phyloP scores from a whole-genome alignment of 1,139 yeast genomes.

The Meyerozyma guilliermondii region DNA sequence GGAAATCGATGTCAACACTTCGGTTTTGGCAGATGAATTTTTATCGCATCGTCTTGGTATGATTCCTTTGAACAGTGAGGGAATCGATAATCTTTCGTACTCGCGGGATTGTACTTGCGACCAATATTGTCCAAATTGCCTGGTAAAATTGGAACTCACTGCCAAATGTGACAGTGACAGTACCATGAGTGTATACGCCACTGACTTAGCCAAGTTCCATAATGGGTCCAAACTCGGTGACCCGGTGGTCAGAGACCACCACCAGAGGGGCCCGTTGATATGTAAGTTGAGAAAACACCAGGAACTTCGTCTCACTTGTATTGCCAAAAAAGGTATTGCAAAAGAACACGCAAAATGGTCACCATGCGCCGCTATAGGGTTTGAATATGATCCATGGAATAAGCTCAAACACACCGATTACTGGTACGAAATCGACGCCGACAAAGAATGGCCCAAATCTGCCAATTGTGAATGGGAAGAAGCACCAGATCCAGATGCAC shows the following conservation, averaged over 20 bases:
- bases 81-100: slow-evolving; percentile 73
- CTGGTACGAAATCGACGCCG: slow-evolving; percentile 92
- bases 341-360: slow-evolving; percentile 99
- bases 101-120: slow-evolving; percentile 97
- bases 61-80: slow-evolving; percentile 80
- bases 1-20: slow-evolving; percentile 87
- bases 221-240: slow-evolving; percentile 58
- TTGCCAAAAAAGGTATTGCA: slow-evolving; percentile 96
- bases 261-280: slow-evolving; percentile 76
- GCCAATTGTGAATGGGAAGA: slow-evolving; percentile 95
- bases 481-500: slow-evolving; percentile 84
- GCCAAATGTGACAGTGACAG: slow-evolving; percentile 88
- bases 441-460: slow-evolving; percentile 88
- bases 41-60: slow-evolving; percentile 90
- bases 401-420: slow-evolving; percentile 91
- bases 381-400: slow-evolving; percentile 99
- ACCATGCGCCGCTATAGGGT: slow-evolving; percentile 95
- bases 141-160: slow-evolving; percentile 78
- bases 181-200: slow-evolving; percentile 85
- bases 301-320: slow-evolving; percentile 81
- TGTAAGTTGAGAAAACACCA: slow-evolving; percentile 93
- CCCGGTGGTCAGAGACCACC: slow-evolving; percentile 78
- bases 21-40: slow-evolving; percentile 95
- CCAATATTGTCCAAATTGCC: slow-evolving; percentile 92
- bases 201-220: slow-evolving; percentile 62